These are phyloP conservation scores for Mucor lusitanicus DNA, from an alignment of 371 early-diverging fungal species.

Conservation along the genomic window DNA sequence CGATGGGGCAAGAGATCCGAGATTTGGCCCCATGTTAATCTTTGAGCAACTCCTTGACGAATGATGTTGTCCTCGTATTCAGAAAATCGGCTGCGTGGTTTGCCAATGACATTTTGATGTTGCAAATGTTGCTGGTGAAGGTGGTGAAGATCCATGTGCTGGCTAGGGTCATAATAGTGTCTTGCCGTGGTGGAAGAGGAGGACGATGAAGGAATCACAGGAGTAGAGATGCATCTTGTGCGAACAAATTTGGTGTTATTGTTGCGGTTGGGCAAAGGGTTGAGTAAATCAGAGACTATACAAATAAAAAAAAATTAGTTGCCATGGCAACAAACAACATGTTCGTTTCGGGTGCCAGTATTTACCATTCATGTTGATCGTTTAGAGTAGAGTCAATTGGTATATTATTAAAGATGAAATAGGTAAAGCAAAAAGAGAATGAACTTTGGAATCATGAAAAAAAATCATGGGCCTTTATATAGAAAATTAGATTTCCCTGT, in stretches of 20 bases:
- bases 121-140: neutral
- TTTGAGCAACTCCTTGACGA: slow-evolving; percentile 46
- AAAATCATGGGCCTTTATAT: slow-evolving; percentile 2
- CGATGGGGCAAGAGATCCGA: slow-evolving; percentile 43
- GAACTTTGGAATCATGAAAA: neutral
- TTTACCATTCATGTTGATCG: slow-evolving; percentile 16
- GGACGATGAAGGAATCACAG: slow-evolving; percentile 4
- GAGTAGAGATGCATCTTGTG: slow-evolving; percentile 21
- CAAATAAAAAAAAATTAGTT: neutral
- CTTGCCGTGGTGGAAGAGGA: neutral
- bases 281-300: slow-evolving; percentile 24
- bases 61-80: slow-evolving; percentile 47
- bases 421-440: neutral
- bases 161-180: neutral
- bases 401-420: neutral
- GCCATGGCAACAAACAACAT: neutral
- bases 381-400: neutral
- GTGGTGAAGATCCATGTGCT: slow-evolving; percentile 1
- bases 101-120: slow-evolving; percentile 20
- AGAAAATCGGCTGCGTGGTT: slow-evolving; percentile 50
- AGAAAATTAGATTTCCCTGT: neutral
- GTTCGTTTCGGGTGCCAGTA: neutral
- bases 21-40: slow-evolving; percentile 52
- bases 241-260: neutral
- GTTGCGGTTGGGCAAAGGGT: slow-evolving; percentile 9